Evolutionary conservation across 129 eudicot genomes (phyloP).

Genomic region (Chrysanthemum seticuspe): DNA sequence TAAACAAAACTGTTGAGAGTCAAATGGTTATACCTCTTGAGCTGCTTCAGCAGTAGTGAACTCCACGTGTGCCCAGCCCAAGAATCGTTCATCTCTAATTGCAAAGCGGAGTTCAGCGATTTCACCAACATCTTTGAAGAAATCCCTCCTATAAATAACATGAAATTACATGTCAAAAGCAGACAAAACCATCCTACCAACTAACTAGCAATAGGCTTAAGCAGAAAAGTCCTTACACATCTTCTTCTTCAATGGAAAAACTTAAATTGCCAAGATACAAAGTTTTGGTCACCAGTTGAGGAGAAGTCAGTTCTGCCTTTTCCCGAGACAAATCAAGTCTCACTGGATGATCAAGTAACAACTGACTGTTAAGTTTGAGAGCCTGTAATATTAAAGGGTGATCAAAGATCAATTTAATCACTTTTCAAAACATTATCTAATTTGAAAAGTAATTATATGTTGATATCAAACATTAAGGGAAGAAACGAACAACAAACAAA

Average conservation of each 20-base stretch:
- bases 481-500: not conserved
- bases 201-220: slow-evolving; percentile 1
- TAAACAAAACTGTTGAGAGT: not conserved
- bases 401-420: not conserved
- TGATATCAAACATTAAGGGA: not conserved
- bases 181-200: not conserved
- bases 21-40: slow-evolving; percentile 46
- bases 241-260: slow-evolving; percentile 51
- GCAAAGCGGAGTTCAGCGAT: slow-evolving; percentile 66
- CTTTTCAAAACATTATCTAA: not conserved
- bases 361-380: slow-evolving; percentile 16
- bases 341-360: slow-evolving; percentile 11
- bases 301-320: slow-evolving; percentile 25
- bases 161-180: slow-evolving; percentile 18
- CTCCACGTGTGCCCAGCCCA: slow-evolving; percentile 82
- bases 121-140: slow-evolving; percentile 78
- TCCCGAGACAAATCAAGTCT: slow-evolving; percentile 22
- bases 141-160: slow-evolving; percentile 55
- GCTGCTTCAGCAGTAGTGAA: slow-evolving; percentile 81
- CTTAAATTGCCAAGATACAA: slow-evolving; percentile 80
- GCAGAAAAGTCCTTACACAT: slow-evolving; percentile 55
- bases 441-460: not conserved
- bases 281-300: slow-evolving; percentile 57
- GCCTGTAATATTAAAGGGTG: slow-evolving; percentile 20
- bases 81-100: slow-evolving; percentile 48